These are phyloP conservation scores for Vicia faba DNA, from an alignment of 306 rosid genomes.

Conservation along the genomic window DNA sequence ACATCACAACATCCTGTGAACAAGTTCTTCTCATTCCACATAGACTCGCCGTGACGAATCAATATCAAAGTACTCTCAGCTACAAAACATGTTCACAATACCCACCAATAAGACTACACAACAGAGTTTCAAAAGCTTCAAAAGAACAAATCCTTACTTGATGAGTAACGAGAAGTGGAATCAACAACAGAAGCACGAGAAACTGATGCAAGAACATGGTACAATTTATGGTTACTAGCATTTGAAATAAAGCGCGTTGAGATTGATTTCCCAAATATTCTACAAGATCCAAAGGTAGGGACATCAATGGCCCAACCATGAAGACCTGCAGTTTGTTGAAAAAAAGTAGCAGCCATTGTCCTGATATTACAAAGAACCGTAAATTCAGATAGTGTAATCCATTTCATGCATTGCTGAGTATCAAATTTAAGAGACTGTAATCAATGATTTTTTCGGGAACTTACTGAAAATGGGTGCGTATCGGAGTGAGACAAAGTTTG, in stretches of 20 bases:
- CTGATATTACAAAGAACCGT: conserved; percentile 33
- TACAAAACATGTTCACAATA: conserved; percentile 32
- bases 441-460: no score
- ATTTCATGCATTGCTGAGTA: no score
- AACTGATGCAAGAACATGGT: conserved; percentile 30
- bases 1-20: conserved; percentile 98
- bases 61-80: conserved; percentile 81
- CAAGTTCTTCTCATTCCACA: conserved; percentile 94
- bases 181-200: conserved; percentile 33
- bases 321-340: conserved; percentile 41
- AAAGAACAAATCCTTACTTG: conserved; percentile 30
- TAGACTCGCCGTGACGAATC: conserved; percentile 90
- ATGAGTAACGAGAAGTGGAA: conserved; percentile 34
- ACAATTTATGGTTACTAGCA: conserved; percentile 16
- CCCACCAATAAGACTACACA: conserved; percentile 5
- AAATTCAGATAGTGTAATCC: not conserved
- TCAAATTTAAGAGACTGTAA: no score
- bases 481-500: not conserved
- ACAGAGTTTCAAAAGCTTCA: not conserved
- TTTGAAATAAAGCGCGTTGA: conserved; percentile 31
- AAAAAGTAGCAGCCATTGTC: conserved; percentile 42
- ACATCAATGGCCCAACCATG: conserved; percentile 28
- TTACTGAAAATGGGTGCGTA: conserved; percentile 11
- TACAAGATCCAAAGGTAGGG: conserved; percentile 23
- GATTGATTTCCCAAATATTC: conserved; percentile 37